These are phyloP conservation scores for Euphorbia peplus DNA, from an alignment of 345 rosid genomes.

Conservation along the genomic window DNA sequence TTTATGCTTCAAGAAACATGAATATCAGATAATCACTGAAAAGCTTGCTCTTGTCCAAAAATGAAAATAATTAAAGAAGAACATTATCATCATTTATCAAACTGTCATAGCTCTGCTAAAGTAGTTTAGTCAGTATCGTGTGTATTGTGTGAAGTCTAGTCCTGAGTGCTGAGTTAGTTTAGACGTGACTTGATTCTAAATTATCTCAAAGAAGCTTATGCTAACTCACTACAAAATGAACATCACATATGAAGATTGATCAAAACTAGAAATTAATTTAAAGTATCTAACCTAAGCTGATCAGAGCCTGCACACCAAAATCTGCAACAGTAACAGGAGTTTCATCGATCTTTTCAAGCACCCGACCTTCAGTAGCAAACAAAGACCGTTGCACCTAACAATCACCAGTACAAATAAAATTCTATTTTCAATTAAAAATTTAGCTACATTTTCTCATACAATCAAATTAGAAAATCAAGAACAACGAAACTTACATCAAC, in stretches of 20 bases:
- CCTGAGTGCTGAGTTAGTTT: too few species aligned
- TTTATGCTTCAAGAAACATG: too few species aligned
- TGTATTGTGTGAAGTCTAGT: too few species aligned
- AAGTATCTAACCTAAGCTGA: conserved; percentile 53
- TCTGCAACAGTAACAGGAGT: conserved; percentile 90
- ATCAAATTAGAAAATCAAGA: not conserved
- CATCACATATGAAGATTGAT: not conserved
- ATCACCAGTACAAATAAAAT: not conserved
- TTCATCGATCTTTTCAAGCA: conserved; percentile 71
- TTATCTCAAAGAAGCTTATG: too few species aligned
- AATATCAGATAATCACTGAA: not conserved
- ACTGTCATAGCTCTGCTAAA: too few species aligned
- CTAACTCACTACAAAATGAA: not conserved
- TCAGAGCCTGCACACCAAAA: conserved; percentile 88
- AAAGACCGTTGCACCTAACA: conserved; percentile 48
- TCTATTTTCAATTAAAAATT: not conserved
- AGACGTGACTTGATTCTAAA: too few species aligned
- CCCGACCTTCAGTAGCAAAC: conserved; percentile 41
- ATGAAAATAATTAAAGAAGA: not conserved
- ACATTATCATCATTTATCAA: not conserved
- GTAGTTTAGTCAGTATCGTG: too few species aligned
- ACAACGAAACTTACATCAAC: conserved; percentile 43
- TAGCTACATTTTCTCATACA: not conserved
- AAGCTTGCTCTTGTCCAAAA: not conserved
- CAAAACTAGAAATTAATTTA: not conserved